Conservation (phyloP, 1,139 yeast genomes). For the Citeromyces hawaiiensis region DNA sequence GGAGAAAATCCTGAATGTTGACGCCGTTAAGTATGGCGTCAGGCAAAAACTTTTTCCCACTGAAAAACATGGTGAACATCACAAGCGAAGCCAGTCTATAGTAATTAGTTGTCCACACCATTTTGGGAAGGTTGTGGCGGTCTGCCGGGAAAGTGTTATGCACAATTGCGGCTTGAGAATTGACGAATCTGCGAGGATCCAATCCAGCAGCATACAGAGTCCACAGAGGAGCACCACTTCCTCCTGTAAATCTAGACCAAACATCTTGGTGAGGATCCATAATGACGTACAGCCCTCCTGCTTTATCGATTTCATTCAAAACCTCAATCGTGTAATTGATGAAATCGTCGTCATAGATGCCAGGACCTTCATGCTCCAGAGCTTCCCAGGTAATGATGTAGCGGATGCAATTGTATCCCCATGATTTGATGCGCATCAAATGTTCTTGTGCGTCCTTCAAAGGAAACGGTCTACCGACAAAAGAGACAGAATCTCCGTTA, state of each 20-base stretch:
- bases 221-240: slow-evolving; percentile 95
- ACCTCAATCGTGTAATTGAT: slow-evolving; percentile 57
- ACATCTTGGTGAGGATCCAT: slow-evolving; percentile 91
- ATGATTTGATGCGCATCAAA: slow-evolving; percentile 51
- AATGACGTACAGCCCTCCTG: slow-evolving; percentile 71
- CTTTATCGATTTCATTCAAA: slow-evolving; percentile 37
- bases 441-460: slow-evolving; percentile 61
- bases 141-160: slow-evolving; percentile 37
- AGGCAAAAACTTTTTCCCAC: slow-evolving; percentile 63
- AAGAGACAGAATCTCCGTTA: slow-evolving; percentile 61
- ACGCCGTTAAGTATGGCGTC: slow-evolving; percentile 53
- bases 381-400: slow-evolving; percentile 89
- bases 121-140: slow-evolving; percentile 49
- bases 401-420: slow-evolving; percentile 76
- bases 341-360: slow-evolving; percentile 65
- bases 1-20: slow-evolving; percentile 71
- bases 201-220: slow-evolving; percentile 91
- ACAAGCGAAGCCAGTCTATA: slow-evolving; percentile 61
- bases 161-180: slow-evolving; percentile 64
- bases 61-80: slow-evolving; percentile 80
- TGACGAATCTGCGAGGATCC: slow-evolving; percentile 55
- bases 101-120: slow-evolving; percentile 93
- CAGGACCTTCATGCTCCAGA: slow-evolving; percentile 81
- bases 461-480: slow-evolving; percentile 74
- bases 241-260: slow-evolving; percentile 89